Evolutionary conservation across 2,329 filamentous ascomycete species (phyloP), one percentile per base, ranked within the genome.

Genomic region (Colletotrichum tropicale): DNA sequence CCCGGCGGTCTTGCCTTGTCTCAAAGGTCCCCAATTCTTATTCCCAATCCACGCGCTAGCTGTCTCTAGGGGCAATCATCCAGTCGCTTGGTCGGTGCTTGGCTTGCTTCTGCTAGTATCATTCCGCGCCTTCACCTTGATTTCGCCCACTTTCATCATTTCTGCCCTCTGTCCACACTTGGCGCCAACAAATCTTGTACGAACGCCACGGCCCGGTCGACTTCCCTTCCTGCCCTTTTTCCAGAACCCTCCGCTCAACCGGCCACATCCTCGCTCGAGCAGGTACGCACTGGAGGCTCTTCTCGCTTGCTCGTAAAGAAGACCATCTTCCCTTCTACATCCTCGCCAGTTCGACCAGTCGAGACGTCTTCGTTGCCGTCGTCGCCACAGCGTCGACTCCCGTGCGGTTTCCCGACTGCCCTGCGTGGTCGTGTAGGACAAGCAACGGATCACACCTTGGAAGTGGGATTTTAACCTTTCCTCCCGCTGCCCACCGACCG

Each of bases 1-100:
- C 69, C 73, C 43, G 69, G 62, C n/a, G 18, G 62, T 58, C 55
- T 36, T 75, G 70, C 72, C 73, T 73, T 75, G 73, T 75, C 73
- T 73, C 73, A 75, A 28, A 75, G 32, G 32, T 43, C 36, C 36
- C 70, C 56, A 68, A 30, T 75, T 65, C 70, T 73, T 73, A 66
- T 68, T 67, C 69, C 56, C n/a, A 56, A 64, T 58, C 70, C 34
- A 55, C 70, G 64, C 70, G 64, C 73, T 75, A 75, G 73, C 28
- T 73, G 73, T 75, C 64, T 73, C 70, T 72, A 75, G 64, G 70
- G 70, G 64, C 73, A 58, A 64, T 73, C 64, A 55, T 58, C 34
- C 69, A 65, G n/a, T 68, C 70, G 12, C 56, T n/a, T 68, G 28
- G 26, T 65, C 26, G 28, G 15, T 75, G 64, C 70, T 75, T 68